A percentile compares a stretch with the other conserved stretches of the same genome.
phyloP scores from a whole-genome alignment of 768 basidiomycete species.

The Asterophora lycoperdoides region DNA sequence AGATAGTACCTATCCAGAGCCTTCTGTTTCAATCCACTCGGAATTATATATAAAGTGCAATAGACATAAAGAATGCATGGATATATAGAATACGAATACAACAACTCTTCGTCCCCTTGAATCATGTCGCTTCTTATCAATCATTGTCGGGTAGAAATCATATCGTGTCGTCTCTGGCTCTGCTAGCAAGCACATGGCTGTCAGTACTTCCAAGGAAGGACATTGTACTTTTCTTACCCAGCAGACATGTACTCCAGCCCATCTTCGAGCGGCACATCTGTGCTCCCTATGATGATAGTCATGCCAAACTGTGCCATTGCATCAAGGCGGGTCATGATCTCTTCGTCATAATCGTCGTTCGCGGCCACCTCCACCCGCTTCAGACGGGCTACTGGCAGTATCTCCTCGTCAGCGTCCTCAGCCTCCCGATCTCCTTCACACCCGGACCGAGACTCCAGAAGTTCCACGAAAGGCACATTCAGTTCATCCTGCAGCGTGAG shows the following conservation, averaged over 20 bases:
- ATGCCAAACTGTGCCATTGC: slow-evolving; percentile 17
- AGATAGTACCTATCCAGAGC: no score
- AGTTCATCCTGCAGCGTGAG: slow-evolving; percentile 32
- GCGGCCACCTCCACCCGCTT: slow-evolving; percentile 12
- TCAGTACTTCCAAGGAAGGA: background rate
- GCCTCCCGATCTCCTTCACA: background rate
- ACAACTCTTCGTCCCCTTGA: no score
- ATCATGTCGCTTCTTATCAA: no score
- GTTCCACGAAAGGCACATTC: slow-evolving; percentile 30
- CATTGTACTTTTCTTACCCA: background rate
- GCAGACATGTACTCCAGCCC: slow-evolving; percentile 14
- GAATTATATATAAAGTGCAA: no score
- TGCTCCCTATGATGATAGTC: slow-evolving; percentile 13
- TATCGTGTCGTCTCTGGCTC: background rate
- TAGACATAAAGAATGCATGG: background rate
- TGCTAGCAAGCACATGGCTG: background rate
- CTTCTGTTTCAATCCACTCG: no score
- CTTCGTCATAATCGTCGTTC: slow-evolving; percentile 15
- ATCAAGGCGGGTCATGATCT: slow-evolving; percentile 16
- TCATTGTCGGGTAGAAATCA: background rate
- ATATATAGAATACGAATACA: background rate
- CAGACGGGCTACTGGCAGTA: slow-evolving; percentile 9
- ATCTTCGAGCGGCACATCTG: slow-evolving; percentile 14
- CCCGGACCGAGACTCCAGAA: slow-evolving; percentile 33
- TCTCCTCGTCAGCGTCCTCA: slow-evolving; percentile 1